Evolutionary conservation across 257 asterid species (phyloP), one percentile per base, ranked within the genome.

Genomic region (Solanum corneliomulleri): DNA sequence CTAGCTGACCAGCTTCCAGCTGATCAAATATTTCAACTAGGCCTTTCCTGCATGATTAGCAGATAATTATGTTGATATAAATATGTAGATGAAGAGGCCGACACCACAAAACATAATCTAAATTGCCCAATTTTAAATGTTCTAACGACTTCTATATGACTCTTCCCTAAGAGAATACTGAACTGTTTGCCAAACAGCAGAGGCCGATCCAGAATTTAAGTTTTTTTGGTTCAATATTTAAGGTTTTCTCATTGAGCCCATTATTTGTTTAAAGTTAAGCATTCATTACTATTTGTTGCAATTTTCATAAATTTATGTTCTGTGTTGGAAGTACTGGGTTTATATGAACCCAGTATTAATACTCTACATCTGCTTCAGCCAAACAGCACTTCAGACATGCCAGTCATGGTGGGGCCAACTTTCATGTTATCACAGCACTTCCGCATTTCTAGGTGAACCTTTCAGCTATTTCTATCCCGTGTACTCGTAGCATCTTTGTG

Each of bases 21-120:
- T 91, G 92, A 87, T 95, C 97, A 89, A 95, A 91, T 91, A 95
- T 77, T 85, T 93, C 94, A 83, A 94, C 98, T 21, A 97, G 92
- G 89, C 96, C 94, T 91, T 92, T 94, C 97, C 99, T 97, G 98
- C 90, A 89, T 49, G 74, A 45, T 83, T 71, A 80, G 82, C 78
- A 21, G 69, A 20, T 45, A 42, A 10, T 21, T 60, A 49, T 18
- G 47, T 72, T 27, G 49, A 45, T 47, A 76, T 4, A 27, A 80
- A 18, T 47, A 80, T 18, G 85, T 49, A 47, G 20, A 80, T 29
- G 44, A 49, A 80, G 68, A 29, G 29, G 66, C 44, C 12, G 10
- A 13, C 20, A 7, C 37, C 35, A 69, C 87, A 60, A 85, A 60
- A 13, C 70, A 23, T 13, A 42, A 84, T 45, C 72, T 60, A 70